A percentile compares a stretch with the other conserved stretches of the same genome.
Evolutionary conservation across 805 yeast species (phyloP).

Genomic region (Candida peoriensis): DNA sequence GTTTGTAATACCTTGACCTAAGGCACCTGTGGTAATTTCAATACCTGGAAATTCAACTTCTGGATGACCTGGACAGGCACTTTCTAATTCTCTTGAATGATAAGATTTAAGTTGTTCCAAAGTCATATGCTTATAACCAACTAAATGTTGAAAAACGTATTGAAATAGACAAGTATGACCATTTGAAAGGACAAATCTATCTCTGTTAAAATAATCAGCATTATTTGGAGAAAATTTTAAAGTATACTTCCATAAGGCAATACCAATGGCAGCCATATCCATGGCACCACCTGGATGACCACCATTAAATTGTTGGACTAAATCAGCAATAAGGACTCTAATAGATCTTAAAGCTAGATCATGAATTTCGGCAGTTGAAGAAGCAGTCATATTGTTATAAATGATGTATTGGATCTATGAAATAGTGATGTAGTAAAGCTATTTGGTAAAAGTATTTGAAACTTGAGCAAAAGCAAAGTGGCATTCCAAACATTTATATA

Average conservation of each 20-base stretch:
- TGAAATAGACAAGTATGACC: conserved; percentile 34
- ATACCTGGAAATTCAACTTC: conserved; percentile 34
- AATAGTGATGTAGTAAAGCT: no score
- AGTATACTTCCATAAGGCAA: conserved; percentile 31
- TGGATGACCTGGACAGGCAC: conserved; percentile 36
- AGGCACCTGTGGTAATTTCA: conserved; percentile 37
- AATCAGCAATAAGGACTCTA: conserved; percentile 29
- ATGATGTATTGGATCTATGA: no score
- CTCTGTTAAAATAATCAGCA: conserved; percentile 32
- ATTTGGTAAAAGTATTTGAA: no score
- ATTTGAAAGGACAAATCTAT: conserved; percentile 33
- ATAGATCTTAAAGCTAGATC: conserved; percentile 26
- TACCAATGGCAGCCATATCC: conserved; percentile 37
- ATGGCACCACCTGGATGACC: conserved; percentile 38
- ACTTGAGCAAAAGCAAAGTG: no score
- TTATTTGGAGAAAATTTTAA: conserved; percentile 27
- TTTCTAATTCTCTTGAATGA: conserved; percentile 24
- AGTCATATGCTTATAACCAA: conserved; percentile 31
- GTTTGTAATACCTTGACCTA: conserved; percentile 39
- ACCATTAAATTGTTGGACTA: conserved; percentile 31
- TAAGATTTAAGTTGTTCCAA: conserved; percentile 31
- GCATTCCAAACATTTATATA: no score
- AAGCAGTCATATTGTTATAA: conserved; percentile 9
- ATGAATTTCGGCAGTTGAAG: conserved; percentile 14
- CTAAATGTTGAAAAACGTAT: conserved; percentile 26